Conservation (phyloP, 768 basidiomycete genomes). For the Lepiota subincarnata region DNA sequence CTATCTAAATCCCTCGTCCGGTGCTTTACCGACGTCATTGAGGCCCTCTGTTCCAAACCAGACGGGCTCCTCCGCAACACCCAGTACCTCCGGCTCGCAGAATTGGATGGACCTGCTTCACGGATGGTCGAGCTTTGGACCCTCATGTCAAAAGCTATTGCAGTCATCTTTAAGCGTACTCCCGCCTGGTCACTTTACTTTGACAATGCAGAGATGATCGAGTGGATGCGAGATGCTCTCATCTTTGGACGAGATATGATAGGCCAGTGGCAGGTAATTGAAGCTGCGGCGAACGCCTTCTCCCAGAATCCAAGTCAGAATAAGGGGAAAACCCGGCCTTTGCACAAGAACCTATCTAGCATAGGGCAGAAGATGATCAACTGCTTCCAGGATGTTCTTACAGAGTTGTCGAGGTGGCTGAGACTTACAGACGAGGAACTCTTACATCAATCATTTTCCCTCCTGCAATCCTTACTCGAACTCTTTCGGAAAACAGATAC, state of each 20-base stretch:
- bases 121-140: slow-evolving; percentile 74
- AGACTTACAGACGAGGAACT: slow-evolving; percentile 91
- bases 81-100: slow-evolving; percentile 43
- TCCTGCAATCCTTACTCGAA: slow-evolving; percentile 74
- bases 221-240: slow-evolving; percentile 98
- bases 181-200: slow-evolving; percentile 79
- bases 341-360: slow-evolving; percentile 44
- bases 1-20: slow-evolving; percentile 88
- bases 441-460: slow-evolving; percentile 81
- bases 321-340: slow-evolving; percentile 21
- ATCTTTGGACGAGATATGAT: slow-evolving; percentile 89
- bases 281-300: slow-evolving; percentile 50
- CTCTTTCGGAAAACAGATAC: slow-evolving; percentile 66
- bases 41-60: slow-evolving; percentile 72
- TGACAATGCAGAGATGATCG: slow-evolving; percentile 79
- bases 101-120: slow-evolving; percentile 42
- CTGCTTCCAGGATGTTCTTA: slow-evolving; percentile 73
- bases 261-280: slow-evolving; percentile 75
- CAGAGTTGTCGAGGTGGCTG: slow-evolving; percentile 81
- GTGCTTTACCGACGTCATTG: slow-evolving; percentile 89
- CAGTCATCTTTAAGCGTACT: slow-evolving; percentile 82
- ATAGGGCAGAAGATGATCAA: slow-evolving; percentile 73
- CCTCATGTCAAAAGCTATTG: slow-evolving; percentile 73
- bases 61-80: slow-evolving; percentile 65
- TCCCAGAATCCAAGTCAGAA: slow-evolving; percentile 12